Base-by-base conservation (phyloP, 2,329 filamentous ascomycete genomes). In the Diaporthe vexans region DNA sequence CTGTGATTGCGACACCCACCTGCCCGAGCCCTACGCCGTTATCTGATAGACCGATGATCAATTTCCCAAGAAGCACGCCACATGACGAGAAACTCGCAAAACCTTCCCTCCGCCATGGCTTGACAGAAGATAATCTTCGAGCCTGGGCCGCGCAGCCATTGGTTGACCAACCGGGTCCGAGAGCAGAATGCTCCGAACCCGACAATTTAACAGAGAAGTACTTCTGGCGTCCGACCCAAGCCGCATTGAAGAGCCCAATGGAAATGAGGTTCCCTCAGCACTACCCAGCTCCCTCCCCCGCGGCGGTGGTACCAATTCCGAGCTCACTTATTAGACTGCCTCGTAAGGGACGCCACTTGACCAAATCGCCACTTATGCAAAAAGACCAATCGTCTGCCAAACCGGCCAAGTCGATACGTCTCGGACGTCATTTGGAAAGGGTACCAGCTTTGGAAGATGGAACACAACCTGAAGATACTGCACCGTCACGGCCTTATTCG, bases 21-120 rank as follows among this genome's bases (percentile, higher is more conserved):
- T 81, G 80, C 2, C 81, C 82, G 0, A 83, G 81, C 21, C 81
- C 83, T 4, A 83, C 81, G 0, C 81, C 83, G 0, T 57, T 78
- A 29, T 73, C 80, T 0, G 7, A 80, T 19, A 78, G 83, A 1
- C 83, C 83, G 0, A 78, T 78, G 15, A 70, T 83, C 15, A 29
- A 29, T 33, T 2, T 56, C 0, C 46, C 21, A n/a, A 21, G 21
- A 51, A 51, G 46, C 21, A n/a, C n/a, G n/a, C n/a, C n/a, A n/a
- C n/a, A n/a, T n/a, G n/a, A n/a, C n/a, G n/a, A n/a, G n/a, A n/a
- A n/a, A n/a, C n/a, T n/a, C n/a, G n/a, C n/a, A n/a, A n/a, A n/a
- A n/a, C n/a, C n/a, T n/a, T n/a, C n/a, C n/a, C n/a, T n/a, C n/a
- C n/a, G n/a, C n/a, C n/a, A n/a, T n/a, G n/a, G n/a, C n/a, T n/a